These are phyloP conservation scores for Aspergillus sp. DNA, from an alignment of 2,329 filamentous ascomycete genomes.

Conservation along the genomic window DNA sequence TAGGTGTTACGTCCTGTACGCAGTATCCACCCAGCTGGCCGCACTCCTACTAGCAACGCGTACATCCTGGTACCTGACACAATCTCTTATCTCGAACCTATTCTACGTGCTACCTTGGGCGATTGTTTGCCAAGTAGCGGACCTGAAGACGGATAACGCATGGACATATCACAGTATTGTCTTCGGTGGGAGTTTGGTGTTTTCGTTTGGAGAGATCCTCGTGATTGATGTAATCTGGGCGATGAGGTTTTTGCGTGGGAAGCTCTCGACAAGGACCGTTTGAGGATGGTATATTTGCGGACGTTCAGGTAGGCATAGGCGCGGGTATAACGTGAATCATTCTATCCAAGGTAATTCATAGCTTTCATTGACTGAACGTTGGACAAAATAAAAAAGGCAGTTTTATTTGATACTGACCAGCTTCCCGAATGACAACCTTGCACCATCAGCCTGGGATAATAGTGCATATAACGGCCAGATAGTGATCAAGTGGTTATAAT, in stretches of 20 bases:
- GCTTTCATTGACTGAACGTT: too few species aligned
- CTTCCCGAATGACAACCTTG: too few species aligned
- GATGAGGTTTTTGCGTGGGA: not conserved
- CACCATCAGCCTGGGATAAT: too few species aligned
- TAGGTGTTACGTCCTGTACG: constrained; percentile 70
- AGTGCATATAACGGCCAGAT: too few species aligned
- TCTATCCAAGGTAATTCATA: too few species aligned
- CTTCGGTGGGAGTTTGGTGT: constrained; percentile 23
- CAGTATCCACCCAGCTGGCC: constrained; percentile 62
- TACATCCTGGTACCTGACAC: constrained; percentile 67
- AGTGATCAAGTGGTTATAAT: too few species aligned
- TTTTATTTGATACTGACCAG: too few species aligned
- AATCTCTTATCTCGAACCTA: constrained; percentile 66
- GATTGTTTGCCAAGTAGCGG: constrained; percentile 45
- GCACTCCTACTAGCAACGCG: constrained; percentile 63
- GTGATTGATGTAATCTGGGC: constrained; percentile 11
- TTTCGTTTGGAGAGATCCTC: constrained; percentile 19
- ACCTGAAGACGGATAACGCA: constrained; percentile 10
- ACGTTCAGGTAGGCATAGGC: too few species aligned
- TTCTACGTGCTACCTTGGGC: constrained; percentile 71
- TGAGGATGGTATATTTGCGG: not conserved
- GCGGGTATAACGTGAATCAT: too few species aligned
- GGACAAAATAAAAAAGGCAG: too few species aligned
- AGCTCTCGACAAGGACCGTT: not conserved
- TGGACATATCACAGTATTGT: constrained; percentile 24